A percentile compares a stretch with the other conserved stretches of the same genome.
These are phyloP conservation scores for Typha latifolia DNA, from an alignment of 176 grass and related monocot species.

Conservation along the genomic window DNA sequence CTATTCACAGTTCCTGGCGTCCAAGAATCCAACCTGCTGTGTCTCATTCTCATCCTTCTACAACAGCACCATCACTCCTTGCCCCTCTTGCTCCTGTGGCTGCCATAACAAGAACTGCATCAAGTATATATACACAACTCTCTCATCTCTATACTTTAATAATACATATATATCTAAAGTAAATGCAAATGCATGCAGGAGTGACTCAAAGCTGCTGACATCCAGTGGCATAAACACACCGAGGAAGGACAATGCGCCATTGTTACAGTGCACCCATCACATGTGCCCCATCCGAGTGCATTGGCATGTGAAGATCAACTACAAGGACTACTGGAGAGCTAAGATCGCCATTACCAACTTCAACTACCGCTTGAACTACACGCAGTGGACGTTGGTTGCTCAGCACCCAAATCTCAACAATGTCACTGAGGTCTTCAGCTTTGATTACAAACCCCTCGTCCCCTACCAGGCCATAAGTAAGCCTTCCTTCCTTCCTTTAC, in stretches of 20 bases:
- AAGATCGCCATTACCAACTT: slow-evolving; percentile 23
- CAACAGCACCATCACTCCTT: slow-evolving; percentile 78
- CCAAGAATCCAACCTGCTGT: slow-evolving; percentile 62
- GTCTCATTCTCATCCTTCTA: slow-evolving; percentile 99
- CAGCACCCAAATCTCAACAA: slow-evolving; percentile 20
- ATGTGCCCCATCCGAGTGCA: slow-evolving; percentile 45
- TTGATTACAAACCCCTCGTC: slow-evolving; percentile 17
- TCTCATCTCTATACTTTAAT: background rate
- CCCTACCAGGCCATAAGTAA: slow-evolving; percentile 12
- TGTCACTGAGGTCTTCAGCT: slow-evolving; percentile 23
- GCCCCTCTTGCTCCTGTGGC: slow-evolving; percentile 65
- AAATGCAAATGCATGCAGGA: slow-evolving; percentile 14
- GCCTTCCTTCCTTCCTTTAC: background rate
- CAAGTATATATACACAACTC: slow-evolving; percentile 12
- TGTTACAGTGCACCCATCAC: slow-evolving; percentile 45
- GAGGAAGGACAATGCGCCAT: slow-evolving; percentile 47
- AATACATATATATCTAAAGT: background rate
- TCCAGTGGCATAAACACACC: slow-evolving; percentile 60
- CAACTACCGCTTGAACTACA: slow-evolving; percentile 18
- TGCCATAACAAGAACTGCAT: slow-evolving; percentile 82
- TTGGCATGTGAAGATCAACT: slow-evolving; percentile 23
- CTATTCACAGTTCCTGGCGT: slow-evolving; percentile 70
- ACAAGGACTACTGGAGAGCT: slow-evolving; percentile 19
- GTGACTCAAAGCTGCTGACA: slow-evolving; percentile 47
- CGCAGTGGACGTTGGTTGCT: slow-evolving; percentile 9